Evolutionary conservation across 495 filamentous ascomycete genomes (phyloP), one percentile per base, ranked within the genome.

Genomic region (Hypomontagnella submonticulosa): DNA sequence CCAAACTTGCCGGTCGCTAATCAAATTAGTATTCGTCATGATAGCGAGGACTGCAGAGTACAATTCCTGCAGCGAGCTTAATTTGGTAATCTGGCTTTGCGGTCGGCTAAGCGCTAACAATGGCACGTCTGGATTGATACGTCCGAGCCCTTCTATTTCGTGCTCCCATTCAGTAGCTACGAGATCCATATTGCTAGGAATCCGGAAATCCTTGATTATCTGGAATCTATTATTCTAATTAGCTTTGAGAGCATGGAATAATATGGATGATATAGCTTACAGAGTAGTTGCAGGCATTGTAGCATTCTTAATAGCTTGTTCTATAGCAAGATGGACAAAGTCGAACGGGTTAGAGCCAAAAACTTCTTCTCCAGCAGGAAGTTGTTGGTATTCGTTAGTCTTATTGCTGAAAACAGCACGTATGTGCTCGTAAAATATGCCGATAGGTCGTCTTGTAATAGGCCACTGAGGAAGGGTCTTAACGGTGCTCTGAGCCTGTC

Each of bases 391-490:
- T 42, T 51, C 20, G 9, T 41, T 41, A 20, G 50, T 13, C 47
- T 51, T 43, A 18, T 41, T 30, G 15, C 18, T 8, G 23, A 58
- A 57, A 27, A 54, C 11, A 6, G 32, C 13, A 54, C 16, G 32
- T 9, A 73, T 49, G 40, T 69, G 50, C 9, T 73, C 63, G 37
- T 75, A 69, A 12, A 70, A 71, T 13, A 56, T n/a, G n/a, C 57
- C 53, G 9, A 71, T 30, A n/a, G 53, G 46, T 36, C 66, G 66
- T 37, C n/a, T 37, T 20, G 55, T 23, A 15, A 57, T 36, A 38
- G 46, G 41, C 60, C 50, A 38, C 2, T 32, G 56, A 54, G 43
- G n/a, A 33, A 47, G 18, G 8, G 1, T 15, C 41, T 13, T 33
- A 10, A 11, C 18, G 11, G 15, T 46, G 18, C 12, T 10, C 40